Conservation (phyloP, 78 protist genomes). For the Dictyostelium capitatum region DNA sequence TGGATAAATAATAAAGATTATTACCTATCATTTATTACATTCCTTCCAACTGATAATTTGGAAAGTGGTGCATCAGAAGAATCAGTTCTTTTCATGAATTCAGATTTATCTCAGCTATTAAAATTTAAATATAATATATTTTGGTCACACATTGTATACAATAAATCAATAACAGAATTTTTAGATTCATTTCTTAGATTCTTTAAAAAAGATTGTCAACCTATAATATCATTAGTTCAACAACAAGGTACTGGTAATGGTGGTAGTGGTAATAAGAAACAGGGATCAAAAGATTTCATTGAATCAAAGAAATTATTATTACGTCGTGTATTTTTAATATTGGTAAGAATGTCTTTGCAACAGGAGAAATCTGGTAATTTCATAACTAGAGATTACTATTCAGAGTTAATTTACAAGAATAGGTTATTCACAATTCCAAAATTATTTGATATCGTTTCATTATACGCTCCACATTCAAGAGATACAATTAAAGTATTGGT, state of each 20-base stretch:
- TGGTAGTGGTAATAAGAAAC: background rate
- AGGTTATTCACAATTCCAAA: conserved; percentile 46
- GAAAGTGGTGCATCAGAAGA: conserved; percentile 22
- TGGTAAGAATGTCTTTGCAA: conserved; percentile 34
- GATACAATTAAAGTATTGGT: background rate
- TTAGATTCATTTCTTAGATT: conserved; percentile 43
- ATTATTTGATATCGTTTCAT: conserved; percentile 34
- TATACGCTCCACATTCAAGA: background rate
- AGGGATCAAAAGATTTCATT: conserved; percentile 16
- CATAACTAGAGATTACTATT: conserved; percentile 26
- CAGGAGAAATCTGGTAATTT: conserved; percentile 31
- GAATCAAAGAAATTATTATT: conserved; percentile 22
- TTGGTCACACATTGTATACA: conserved; percentile 45
- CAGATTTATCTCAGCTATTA: conserved; percentile 43
- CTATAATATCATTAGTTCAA: background rate
- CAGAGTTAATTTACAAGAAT: background rate
- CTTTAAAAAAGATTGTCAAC: background rate
- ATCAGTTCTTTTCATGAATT: conserved; percentile 19
- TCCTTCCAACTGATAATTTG: conserved; percentile 36
- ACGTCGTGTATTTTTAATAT: conserved; percentile 15
- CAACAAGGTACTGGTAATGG: background rate
- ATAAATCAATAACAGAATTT: conserved; percentile 20
- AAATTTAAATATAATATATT: conserved; percentile 47
- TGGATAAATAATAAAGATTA: conserved; percentile 18
- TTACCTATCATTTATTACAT: conserved; percentile 13